Evolutionary conservation across 2,329 filamentous ascomycete species (phyloP).

Genomic region (Talaromyces sp.): DNA sequence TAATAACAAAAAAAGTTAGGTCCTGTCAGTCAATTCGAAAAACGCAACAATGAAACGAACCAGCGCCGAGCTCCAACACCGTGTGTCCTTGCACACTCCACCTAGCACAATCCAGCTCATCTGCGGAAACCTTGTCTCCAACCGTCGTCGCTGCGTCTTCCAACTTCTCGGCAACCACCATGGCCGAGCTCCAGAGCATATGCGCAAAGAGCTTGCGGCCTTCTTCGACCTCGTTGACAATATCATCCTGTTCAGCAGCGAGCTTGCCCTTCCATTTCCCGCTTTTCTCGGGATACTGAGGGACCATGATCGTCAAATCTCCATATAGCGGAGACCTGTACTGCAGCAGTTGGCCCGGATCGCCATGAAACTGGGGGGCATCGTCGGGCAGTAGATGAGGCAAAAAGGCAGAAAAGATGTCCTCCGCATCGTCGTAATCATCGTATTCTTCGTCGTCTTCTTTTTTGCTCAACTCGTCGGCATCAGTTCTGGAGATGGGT

Average conservation of each 20-base stretch:
- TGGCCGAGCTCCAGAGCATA: constrained; percentile 52
- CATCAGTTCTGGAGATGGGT: background rate
- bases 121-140: constrained; percentile 4
- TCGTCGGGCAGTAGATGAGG: constrained; percentile 53
- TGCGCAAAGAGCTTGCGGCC: constrained; percentile 52
- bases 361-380: constrained; percentile 48
- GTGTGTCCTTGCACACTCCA: constrained; percentile 44
- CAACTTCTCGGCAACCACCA: constrained; percentile 38
- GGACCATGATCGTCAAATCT: constrained; percentile 34
- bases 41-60: constrained; percentile 33
- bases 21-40: background rate
- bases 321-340: constrained; percentile 43
- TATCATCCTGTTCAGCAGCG: constrained; percentile 10
- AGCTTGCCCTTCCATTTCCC: constrained; percentile 16
- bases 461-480: constrained; percentile 10
- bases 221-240: constrained; percentile 32
- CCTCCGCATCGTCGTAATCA: constrained; percentile 35
- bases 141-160: constrained; percentile 24
- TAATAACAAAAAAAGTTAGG: background rate
- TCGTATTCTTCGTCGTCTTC: constrained; percentile 13
- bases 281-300: constrained; percentile 36
- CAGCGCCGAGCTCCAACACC: constrained; percentile 56
- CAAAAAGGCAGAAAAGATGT: constrained; percentile 50
- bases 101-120: constrained; percentile 11
- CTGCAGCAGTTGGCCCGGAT: constrained; percentile 44